These are phyloP conservation scores for Populus hybrid DNA, from an alignment of 441 rosid species.

Conservation along the genomic window DNA sequence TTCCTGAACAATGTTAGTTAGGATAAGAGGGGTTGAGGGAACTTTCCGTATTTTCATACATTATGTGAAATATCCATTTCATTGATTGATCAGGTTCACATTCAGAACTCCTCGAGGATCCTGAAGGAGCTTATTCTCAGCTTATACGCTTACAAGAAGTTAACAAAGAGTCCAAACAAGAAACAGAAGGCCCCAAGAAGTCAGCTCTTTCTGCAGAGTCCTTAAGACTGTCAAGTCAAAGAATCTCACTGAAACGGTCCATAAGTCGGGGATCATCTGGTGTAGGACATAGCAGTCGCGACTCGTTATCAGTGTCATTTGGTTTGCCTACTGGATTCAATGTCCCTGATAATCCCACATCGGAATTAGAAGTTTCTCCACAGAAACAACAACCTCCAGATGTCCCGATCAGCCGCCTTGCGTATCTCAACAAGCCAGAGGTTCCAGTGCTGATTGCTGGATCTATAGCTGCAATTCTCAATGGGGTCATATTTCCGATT, in stretches of 20 bases:
- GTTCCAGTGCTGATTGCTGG: constrained; percentile 53
- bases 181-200: constrained; percentile 26
- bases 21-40: no score
- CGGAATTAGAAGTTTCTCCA: constrained; percentile 18
- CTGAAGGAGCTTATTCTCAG: constrained; percentile 51
- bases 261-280: constrained; percentile 46
- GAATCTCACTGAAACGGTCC: constrained; percentile 35
- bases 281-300: constrained; percentile 21
- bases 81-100: constrained; percentile 50
- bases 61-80: neutral
- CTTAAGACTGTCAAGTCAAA: constrained; percentile 27
- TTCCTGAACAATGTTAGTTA: no score
- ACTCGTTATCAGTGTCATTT: constrained; percentile 36
- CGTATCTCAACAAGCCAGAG: constrained; percentile 64
- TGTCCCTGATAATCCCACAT: neutral
- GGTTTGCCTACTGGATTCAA: constrained; percentile 30
- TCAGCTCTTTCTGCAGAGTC: constrained; percentile 28
- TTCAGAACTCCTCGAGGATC: constrained; percentile 44
- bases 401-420: constrained; percentile 55
- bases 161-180: constrained; percentile 25
- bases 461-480: constrained; percentile 41
- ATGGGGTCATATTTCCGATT: constrained; percentile 56
- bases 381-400: constrained; percentile 17
- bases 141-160: constrained; percentile 51
- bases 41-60: neutral